Evolutionary conservation across 768 basidiomycete species (phyloP).

Genomic region (Collybia nuda): DNA sequence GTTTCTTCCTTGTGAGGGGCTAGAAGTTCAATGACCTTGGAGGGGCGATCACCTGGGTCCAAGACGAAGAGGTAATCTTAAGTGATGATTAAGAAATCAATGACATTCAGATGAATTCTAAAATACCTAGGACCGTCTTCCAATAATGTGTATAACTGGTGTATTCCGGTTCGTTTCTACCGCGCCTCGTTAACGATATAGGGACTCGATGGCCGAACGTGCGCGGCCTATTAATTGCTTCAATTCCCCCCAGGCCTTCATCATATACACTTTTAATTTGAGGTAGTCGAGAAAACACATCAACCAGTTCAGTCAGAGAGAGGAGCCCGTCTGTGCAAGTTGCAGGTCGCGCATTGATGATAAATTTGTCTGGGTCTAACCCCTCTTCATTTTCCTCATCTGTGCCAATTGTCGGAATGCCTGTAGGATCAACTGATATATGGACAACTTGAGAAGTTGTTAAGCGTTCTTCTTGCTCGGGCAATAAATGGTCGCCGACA

Average conservation of each 20-base stretch:
- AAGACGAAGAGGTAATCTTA: slow-evolving; percentile 90
- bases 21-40: slow-evolving; percentile 54
- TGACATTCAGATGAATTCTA: background rate
- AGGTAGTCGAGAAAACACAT: slow-evolving; percentile 38
- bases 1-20: slow-evolving; percentile 57
- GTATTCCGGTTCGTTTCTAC: slow-evolving; percentile 76
- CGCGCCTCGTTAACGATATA: slow-evolving; percentile 40
- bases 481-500: slow-evolving; percentile 56
- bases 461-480: slow-evolving; percentile 52
- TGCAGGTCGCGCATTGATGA: slow-evolving; percentile 72
- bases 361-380: slow-evolving; percentile 65
- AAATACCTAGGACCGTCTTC: slow-evolving; percentile 75
- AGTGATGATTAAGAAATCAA: background rate
- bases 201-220: slow-evolving; percentile 55
- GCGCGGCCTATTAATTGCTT: slow-evolving; percentile 2
- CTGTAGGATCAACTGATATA: slow-evolving; percentile 62
- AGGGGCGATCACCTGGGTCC: slow-evolving; percentile 35
- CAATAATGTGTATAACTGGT: slow-evolving; percentile 90
- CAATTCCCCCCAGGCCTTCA: slow-evolving; percentile 36
- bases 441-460: slow-evolving; percentile 71
- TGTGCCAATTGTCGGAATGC: slow-evolving; percentile 24
- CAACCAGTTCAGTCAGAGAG: slow-evolving; percentile 50
- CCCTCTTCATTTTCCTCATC: slow-evolving; percentile 51
- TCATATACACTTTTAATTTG: slow-evolving; percentile 71
- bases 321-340: slow-evolving; percentile 68